Conservation (phyloP, 2,329 filamentous ascomycete species). For the Trichoderma simmonsii region DNA sequence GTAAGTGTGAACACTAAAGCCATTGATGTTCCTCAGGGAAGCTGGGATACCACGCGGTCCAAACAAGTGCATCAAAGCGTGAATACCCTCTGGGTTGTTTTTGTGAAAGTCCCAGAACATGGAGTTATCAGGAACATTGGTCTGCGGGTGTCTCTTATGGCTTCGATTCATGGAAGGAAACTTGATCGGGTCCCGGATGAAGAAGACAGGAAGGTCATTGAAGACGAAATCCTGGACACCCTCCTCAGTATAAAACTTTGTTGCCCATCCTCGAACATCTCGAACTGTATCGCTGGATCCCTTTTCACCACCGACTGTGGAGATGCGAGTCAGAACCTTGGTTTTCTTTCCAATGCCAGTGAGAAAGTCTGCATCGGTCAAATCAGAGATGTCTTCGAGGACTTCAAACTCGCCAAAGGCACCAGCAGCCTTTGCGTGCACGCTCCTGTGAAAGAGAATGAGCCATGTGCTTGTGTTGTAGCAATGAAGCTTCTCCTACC, state of each 20-base stretch:
- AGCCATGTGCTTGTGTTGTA: background rate
- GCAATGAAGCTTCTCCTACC: background rate
- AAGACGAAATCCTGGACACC: constrained; percentile 64
- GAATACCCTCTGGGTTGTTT: constrained; percentile 60
- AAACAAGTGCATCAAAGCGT: constrained; percentile 65
- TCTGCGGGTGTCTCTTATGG: constrained; percentile 72
- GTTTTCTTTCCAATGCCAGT: constrained; percentile 53
- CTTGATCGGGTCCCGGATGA: constrained; percentile 70
- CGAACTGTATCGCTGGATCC: constrained; percentile 68
- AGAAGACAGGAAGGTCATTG: constrained; percentile 69
- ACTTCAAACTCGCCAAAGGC: constrained; percentile 69
- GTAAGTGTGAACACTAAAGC: constrained; percentile 64
- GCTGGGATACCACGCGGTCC: constrained; percentile 62
- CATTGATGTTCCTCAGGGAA: constrained; percentile 64
- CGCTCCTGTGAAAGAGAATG: constrained; percentile 28
- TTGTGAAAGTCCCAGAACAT: constrained; percentile 45
- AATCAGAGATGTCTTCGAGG: constrained; percentile 63
- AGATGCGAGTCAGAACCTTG: constrained; percentile 67
- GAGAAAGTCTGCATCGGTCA: constrained; percentile 67
- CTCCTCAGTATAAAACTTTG: constrained; percentile 52
- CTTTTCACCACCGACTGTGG: constrained; percentile 66
- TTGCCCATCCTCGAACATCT: constrained; percentile 69
- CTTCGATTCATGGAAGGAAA: constrained; percentile 75
- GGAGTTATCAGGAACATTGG: constrained; percentile 66
- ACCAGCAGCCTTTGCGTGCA: constrained; percentile 67